phyloP scores from a whole-genome alignment of 495 filamentous ascomycete species.

The Penicillium manginii region DNA sequence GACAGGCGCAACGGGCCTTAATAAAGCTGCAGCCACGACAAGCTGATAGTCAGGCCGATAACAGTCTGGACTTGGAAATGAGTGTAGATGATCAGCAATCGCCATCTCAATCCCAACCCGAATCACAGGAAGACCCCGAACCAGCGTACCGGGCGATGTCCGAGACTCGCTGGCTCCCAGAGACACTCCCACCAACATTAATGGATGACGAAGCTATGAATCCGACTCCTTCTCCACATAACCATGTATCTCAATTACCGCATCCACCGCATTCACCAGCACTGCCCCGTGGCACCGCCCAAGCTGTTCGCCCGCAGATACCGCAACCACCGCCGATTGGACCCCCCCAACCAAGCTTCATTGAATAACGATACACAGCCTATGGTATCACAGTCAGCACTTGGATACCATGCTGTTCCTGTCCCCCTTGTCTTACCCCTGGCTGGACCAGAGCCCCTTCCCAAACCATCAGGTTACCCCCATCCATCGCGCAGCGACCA shows the following conservation, averaged over 20 bases:
- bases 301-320: constrained; percentile 29
- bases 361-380: constrained; percentile 26
- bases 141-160: constrained; percentile 34
- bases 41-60: constrained; percentile 28
- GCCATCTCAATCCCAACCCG: constrained; percentile 24
- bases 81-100: constrained; percentile 28
- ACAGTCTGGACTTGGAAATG: constrained; percentile 22
- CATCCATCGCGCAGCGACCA: constrained; percentile 20
- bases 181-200: constrained; percentile 30
- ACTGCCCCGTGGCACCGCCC: constrained; percentile 18
- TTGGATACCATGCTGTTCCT: constrained; percentile 24
- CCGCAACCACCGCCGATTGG: constrained; percentile 27
- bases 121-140: constrained; percentile 23
- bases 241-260: constrained; percentile 20
- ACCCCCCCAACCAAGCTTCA: constrained; percentile 23
- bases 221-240: constrained; percentile 28
- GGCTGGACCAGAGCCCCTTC: constrained; percentile 21
- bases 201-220: constrained; percentile 36
- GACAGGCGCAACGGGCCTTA: constrained; percentile 50
- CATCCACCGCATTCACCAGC: constrained; percentile 19
- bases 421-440: constrained; percentile 24
- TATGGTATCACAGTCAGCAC: constrained; percentile 28
- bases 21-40: constrained; percentile 44
- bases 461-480: constrained; percentile 32
- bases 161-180: constrained; percentile 43